These are phyloP conservation scores for Sarocladiaceae sp. DNA, from an alignment of 2,329 filamentous ascomycete genomes.

Conservation along the genomic window DNA sequence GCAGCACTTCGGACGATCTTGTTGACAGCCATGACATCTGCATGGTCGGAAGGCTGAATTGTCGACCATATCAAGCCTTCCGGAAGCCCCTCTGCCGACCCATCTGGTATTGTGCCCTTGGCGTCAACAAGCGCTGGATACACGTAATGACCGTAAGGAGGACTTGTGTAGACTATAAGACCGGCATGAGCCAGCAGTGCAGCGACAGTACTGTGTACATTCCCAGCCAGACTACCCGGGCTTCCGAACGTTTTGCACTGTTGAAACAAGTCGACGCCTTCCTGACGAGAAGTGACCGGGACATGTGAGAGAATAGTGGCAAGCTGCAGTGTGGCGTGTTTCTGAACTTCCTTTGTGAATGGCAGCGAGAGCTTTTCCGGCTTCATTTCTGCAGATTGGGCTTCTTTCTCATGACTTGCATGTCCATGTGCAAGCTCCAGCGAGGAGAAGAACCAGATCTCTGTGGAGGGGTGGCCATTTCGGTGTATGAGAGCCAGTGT, in stretches of 20 bases:
- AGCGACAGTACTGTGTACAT: constrained; percentile 2
- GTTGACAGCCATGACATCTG: constrained; percentile 10
- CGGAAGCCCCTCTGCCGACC: constrained; percentile 2
- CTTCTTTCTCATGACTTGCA: constrained; percentile 1
- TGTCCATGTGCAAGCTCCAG: background rate
- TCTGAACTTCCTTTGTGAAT: background rate
- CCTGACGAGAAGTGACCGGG: constrained; percentile 3
- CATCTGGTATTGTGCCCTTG: background rate
- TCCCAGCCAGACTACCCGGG: constrained; percentile 6
- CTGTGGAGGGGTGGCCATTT: constrained; percentile 1
- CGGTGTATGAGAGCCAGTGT: constrained; percentile 4
- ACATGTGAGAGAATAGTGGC: constrained; percentile 3
- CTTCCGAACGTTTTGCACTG: constrained; percentile 1
- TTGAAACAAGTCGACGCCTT: background rate
- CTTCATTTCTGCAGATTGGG: background rate
- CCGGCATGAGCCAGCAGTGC: background rate
- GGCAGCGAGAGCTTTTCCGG: constrained; percentile 3
- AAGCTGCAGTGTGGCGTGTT: background rate
- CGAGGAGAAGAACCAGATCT: constrained; percentile 7
- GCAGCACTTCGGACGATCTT: constrained; percentile 8
- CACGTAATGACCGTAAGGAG: constrained; percentile 4
- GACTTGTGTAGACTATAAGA: background rate
- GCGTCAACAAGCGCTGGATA: background rate
- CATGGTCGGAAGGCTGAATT: background rate
- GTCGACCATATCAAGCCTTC: constrained; percentile 5